Evolutionary conservation across 2,329 filamentous ascomycete species (phyloP).

Genomic region (Pyricularia pennisetigena): DNA sequence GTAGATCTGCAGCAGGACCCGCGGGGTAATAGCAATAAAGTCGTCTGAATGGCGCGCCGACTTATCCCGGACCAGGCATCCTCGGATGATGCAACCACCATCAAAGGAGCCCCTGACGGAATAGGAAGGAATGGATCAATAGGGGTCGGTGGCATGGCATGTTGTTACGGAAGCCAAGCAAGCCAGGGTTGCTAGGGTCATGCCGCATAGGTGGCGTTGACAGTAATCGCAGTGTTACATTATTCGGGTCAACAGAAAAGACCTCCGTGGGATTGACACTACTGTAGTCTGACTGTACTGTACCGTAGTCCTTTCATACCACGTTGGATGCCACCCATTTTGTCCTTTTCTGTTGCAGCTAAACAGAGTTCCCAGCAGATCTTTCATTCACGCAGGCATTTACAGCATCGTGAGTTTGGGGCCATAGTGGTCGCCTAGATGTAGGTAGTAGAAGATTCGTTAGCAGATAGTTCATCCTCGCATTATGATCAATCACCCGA

Average conservation of each 20-base stretch:
- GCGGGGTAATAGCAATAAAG: slow-evolving; percentile 13
- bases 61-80: neutral
- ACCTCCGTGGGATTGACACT: neutral
- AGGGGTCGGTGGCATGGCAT: neutral
- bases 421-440: neutral
- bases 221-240: too few relatives aligned
- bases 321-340: neutral
- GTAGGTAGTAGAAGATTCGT: neutral
- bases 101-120: neutral
- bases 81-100: neutral
- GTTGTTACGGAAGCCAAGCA: neutral
- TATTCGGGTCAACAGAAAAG: neutral
- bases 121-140: neutral
- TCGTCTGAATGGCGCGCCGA: slow-evolving; percentile 8
- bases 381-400: neutral
- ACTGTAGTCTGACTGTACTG: neutral
- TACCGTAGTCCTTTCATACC: neutral
- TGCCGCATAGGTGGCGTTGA: neutral
- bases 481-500: neutral
- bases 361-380: neutral
- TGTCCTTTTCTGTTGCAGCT: neutral
- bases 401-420: neutral
- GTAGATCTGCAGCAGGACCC: neutral
- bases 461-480: neutral
- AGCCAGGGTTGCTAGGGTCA: neutral